phyloP scores from a whole-genome alignment of 352 stramenopile genomes.

The Globisporangium iwayamae region DNA sequence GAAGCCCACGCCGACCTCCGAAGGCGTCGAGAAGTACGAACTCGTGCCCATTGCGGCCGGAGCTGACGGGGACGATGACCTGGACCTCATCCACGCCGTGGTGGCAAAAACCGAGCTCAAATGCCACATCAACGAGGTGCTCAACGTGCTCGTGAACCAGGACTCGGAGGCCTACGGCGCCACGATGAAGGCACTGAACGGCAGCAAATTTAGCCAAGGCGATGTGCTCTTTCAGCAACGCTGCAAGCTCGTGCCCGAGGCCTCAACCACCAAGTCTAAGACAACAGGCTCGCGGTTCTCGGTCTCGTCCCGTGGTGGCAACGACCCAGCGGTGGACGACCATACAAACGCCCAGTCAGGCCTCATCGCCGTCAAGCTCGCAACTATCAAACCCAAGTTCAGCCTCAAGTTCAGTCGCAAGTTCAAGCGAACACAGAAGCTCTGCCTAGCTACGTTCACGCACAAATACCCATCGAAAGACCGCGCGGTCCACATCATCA shows the following conservation, averaged over 20 bases:
- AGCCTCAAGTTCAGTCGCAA: slow-evolving; percentile 26
- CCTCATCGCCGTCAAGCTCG: slow-evolving; percentile 34
- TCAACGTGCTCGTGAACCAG: slow-evolving; percentile 49
- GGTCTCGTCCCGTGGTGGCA: background rate
- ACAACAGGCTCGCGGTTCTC: background rate
- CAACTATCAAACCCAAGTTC: slow-evolving; percentile 28
- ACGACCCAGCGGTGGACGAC: slow-evolving; percentile 12
- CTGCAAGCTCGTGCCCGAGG: slow-evolving; percentile 22
- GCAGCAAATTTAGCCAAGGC: slow-evolving; percentile 43
- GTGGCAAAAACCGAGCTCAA: slow-evolving; percentile 49
- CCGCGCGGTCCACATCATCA: slow-evolving; percentile 51
- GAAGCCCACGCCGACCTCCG: slow-evolving; percentile 28
- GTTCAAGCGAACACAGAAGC: slow-evolving; percentile 44
- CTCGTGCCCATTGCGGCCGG: slow-evolving; percentile 24
- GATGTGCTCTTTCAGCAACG: slow-evolving; percentile 47
- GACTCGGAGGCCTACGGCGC: slow-evolving; percentile 42
- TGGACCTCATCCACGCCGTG: slow-evolving; percentile 41
- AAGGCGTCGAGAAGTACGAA: slow-evolving; percentile 42
- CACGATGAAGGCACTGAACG: slow-evolving; percentile 49
- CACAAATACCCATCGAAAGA: slow-evolving; percentile 38
- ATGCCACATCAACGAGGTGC: slow-evolving; percentile 63
- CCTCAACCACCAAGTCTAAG: background rate
- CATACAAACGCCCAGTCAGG: background rate
- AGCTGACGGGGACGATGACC: slow-evolving; percentile 30
- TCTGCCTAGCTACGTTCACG: slow-evolving; percentile 52